These are phyloP conservation scores for Ogataea sp. DNA, from an alignment of 805 yeast genomes.

Conservation along the genomic window DNA sequence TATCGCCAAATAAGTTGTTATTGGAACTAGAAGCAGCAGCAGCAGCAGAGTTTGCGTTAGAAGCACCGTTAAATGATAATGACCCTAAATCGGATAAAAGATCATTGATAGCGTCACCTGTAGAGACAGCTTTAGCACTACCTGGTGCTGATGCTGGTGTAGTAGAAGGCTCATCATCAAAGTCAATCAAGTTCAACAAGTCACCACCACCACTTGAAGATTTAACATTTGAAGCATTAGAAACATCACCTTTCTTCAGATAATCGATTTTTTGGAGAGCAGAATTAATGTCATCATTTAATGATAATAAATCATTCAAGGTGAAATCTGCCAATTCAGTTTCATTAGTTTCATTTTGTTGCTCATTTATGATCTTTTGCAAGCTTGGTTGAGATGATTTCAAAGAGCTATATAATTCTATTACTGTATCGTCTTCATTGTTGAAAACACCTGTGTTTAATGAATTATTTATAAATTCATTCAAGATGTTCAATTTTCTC, in stretches of 20 bases:
- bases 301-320: constrained; percentile 52
- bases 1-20: not conserved
- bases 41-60: constrained; percentile 7
- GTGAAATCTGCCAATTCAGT: constrained; percentile 19
- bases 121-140: constrained; percentile 23
- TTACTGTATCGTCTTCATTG: constrained; percentile 57
- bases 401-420: constrained; percentile 69
- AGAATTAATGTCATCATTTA: constrained; percentile 71
- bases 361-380: constrained; percentile 77
- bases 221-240: constrained; percentile 41
- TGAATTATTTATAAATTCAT: constrained; percentile 69
- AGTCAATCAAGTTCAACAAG: constrained; percentile 68
- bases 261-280: constrained; percentile 59
- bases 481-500: constrained; percentile 78
- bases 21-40: not conserved
- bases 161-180: constrained; percentile 18
- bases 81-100: constrained; percentile 65
- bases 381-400: constrained; percentile 84
- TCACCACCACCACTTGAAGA: constrained; percentile 14
- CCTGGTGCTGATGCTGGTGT: constrained; percentile 3
- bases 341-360: constrained; percentile 40
- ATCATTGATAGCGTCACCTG: constrained; percentile 48
- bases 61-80: constrained; percentile 38
- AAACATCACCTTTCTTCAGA: constrained; percentile 52
- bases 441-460: constrained; percentile 32